Conservation (phyloP, 768 basidiomycete species). For the Mycena capillaripes region DNA sequence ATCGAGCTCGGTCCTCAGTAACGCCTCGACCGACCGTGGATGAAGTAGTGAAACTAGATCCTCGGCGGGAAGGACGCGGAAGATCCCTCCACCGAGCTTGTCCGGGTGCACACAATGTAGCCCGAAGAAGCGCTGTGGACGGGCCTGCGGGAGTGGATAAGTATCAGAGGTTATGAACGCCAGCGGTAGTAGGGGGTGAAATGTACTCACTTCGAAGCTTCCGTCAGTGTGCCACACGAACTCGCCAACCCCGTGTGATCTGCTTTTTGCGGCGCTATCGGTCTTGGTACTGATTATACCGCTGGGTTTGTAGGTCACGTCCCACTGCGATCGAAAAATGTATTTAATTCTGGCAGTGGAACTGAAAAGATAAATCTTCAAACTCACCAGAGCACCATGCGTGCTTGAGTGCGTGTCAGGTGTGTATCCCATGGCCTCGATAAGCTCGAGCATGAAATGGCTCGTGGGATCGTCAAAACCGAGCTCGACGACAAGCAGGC, state of each 20-base stretch:
- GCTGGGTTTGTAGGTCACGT: constrained; percentile 7
- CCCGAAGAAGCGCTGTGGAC: constrained; percentile 16
- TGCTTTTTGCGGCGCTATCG: background rate
- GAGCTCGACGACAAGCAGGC: constrained; percentile 10
- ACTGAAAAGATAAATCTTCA: too few species aligned
- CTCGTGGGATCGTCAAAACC: constrained; percentile 6
- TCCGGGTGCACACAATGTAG: constrained; percentile 10
- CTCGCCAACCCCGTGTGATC: constrained; percentile 8
- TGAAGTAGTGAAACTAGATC: background rate
- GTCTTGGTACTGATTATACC: background rate
- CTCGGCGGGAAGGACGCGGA: constrained; percentile 10
- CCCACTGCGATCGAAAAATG: too few species aligned
- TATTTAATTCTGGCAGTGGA: too few species aligned
- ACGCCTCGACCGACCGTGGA: background rate
- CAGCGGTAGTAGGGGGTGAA: too few species aligned
- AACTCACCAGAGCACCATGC: constrained; percentile 13
- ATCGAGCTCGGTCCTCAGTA: background rate
- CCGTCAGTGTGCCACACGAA: constrained; percentile 22
- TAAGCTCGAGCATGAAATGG: constrained; percentile 16
- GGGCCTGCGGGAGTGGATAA: background rate
- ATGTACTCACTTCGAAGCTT: constrained; percentile 6
- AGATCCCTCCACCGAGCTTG: constrained; percentile 13
- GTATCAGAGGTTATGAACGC: too few species aligned
- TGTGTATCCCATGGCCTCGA: constrained; percentile 1
- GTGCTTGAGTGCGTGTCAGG: constrained; percentile 13